These are phyloP conservation scores for Pezicula carpinea DNA, from an alignment of 2,329 filamentous ascomycete genomes.

Conservation along the genomic window DNA sequence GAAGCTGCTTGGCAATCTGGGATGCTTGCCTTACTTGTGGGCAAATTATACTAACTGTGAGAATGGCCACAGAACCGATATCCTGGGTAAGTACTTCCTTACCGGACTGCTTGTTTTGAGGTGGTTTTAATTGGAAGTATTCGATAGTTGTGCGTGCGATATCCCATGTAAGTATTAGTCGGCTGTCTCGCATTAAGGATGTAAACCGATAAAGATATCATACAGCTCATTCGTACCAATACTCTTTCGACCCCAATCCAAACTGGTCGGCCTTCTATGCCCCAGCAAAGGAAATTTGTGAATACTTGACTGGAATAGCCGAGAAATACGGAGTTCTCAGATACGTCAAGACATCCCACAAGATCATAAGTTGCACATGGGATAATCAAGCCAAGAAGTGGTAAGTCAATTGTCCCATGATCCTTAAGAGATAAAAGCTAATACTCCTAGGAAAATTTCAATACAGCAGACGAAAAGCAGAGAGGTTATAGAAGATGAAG, in stretches of 20 bases:
- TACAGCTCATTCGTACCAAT: constrained; percentile 10
- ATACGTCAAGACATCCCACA: constrained; percentile 5
- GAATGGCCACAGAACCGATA: constrained; percentile 15
- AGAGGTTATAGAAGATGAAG: constrained; percentile 3
- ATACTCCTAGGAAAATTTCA: constrained; percentile 20
- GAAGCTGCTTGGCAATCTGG: no score
- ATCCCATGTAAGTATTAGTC: background rate
- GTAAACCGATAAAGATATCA: background rate
- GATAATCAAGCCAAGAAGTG: constrained; percentile 6
- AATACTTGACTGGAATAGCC: constrained; percentile 11
- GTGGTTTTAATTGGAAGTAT: no score
- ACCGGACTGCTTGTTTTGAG: no score
- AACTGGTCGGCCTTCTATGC: constrained; percentile 14
- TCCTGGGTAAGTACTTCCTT: constrained; percentile 8
- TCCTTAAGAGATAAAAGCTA: background rate
- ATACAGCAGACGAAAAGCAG: constrained; percentile 31
- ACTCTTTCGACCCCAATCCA: constrained; percentile 9
- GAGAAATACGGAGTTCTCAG: constrained; percentile 7
- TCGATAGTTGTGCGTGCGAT: constrained; percentile 6
- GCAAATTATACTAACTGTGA: no score
- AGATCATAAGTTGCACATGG: constrained; percentile 6
- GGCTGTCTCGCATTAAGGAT: background rate
- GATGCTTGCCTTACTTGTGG: no score
- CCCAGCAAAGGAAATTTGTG: constrained; percentile 9
- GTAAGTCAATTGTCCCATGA: constrained; percentile 7